Base-by-base conservation (phyloP, 2,329 filamentous ascomycete genomes). In the Xylaria sp. region DNA sequence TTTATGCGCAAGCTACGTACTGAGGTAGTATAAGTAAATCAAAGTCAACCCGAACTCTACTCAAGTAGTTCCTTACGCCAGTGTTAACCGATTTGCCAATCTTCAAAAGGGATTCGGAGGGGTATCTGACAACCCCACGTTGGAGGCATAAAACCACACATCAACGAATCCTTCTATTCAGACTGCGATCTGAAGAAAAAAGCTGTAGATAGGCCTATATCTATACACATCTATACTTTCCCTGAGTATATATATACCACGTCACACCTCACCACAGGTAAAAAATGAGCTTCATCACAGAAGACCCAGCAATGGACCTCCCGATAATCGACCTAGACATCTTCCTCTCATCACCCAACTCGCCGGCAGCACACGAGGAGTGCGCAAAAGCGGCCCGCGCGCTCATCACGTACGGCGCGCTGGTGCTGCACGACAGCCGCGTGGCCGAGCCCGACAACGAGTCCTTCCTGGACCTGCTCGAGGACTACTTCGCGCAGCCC, bases 401-500 rank as follows among this genome's bases (percentile, higher is more conserved):
- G 39, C 85, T 90, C 65, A 86, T 89, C 76, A 84, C 85, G 18
- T 89, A 88, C 78, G 88, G 88, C 67, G 88, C 88, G 9, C 83
- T 90, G 23, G 81, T 90, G 28, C 82, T 89, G 55, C 88, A 88
- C 80, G 88, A 89, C 80, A 85, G 85, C 61, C 87, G 88, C 70
- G 87, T 89, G 13, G 81, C 85, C 20, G 85, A 87, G 73, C 73
- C 79, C 2, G 85, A 88, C 79, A 90, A 90, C 80, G 80, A 80
- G 31, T 79, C 81, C 63, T 90, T 90, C 73, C 84, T 90, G 66
- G 87, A 90, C 77, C 82, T 90, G 46, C 84, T 89, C n/a, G 88
- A 90, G 79, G 87, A 89, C 81, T 90, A 90, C 82, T 90, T 90
- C 75, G 87, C 86, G 41, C 88, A 89, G 78, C 84, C 87, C 18